Evolutionary conservation across 352 stramenopile species (phyloP).

Genomic region (Pythium aristosporum): DNA sequence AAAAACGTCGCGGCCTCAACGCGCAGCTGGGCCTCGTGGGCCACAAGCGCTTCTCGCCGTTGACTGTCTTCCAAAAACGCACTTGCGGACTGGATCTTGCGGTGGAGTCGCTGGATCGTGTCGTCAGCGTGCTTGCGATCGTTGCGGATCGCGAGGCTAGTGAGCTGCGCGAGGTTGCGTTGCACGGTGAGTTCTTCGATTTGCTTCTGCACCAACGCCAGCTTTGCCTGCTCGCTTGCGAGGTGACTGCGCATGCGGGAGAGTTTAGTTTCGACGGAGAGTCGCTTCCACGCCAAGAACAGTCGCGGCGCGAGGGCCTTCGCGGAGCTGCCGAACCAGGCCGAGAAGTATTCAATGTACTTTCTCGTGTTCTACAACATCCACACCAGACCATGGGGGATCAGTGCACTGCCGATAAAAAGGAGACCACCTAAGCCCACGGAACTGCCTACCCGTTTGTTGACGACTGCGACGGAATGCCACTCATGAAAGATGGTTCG

Average conservation of each 20-base stretch:
- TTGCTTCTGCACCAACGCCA: slow-evolving; percentile 45
- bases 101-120: slow-evolving; percentile 41
- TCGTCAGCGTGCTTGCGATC: slow-evolving; percentile 65
- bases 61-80: slow-evolving; percentile 47
- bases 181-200: slow-evolving; percentile 52
- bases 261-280: slow-evolving; percentile 29
- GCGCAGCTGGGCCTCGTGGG: slow-evolving; percentile 59
- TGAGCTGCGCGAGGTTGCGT: slow-evolving; percentile 45
- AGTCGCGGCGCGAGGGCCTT: slow-evolving; percentile 55
- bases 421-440: background rate
- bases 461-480: slow-evolving; percentile 54
- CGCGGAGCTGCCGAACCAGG: slow-evolving; percentile 59
- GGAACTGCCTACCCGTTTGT: slow-evolving; percentile 50
- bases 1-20: slow-evolving; percentile 66
- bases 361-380: slow-evolving; percentile 58
- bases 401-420: background rate
- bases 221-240: slow-evolving; percentile 30
- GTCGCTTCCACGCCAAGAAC: slow-evolving; percentile 55
- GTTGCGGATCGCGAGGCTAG: slow-evolving; percentile 52
- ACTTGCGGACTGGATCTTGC: slow-evolving; percentile 59
- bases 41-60: slow-evolving; percentile 51
- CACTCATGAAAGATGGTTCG: slow-evolving; percentile 65
- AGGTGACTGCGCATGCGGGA: slow-evolving; percentile 40
- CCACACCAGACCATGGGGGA: too few species aligned
- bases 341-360: slow-evolving; percentile 70